These are phyloP conservation scores for Carex cristatella DNA, from an alignment of 176 grass and related monocot species.

Conservation along the genomic window DNA sequence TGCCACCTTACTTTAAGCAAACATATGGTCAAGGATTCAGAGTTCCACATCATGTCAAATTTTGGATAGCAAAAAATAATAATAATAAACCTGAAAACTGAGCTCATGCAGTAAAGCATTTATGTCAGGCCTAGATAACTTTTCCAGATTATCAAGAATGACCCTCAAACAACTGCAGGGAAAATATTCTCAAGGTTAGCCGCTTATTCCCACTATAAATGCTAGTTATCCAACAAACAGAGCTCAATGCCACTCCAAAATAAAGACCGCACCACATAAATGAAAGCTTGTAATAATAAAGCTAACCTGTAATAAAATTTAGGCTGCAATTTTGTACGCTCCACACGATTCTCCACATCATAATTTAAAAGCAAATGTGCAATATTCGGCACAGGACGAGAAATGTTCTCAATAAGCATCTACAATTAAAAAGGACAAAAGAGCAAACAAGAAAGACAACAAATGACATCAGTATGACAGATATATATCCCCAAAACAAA, in stretches of 20 bases:
- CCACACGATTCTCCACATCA: conserved; percentile 71
- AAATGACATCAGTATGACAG: neutral
- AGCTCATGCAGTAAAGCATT: conserved; percentile 83
- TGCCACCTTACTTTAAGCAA: neutral
- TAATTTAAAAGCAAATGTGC: conserved; percentile 88
- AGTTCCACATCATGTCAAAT: neutral
- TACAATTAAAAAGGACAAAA: conserved; percentile 27
- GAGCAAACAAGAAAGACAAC: neutral
- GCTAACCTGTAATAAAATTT: conserved; percentile 89
- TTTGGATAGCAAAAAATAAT: neutral
- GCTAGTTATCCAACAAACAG: conserved; percentile 8
- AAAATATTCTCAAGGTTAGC: conserved; percentile 29
- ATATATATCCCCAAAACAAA: neutral
- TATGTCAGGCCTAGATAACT: conserved; percentile 64
- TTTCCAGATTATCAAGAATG: conserved; percentile 94
- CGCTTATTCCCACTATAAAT: conserved; percentile 20
- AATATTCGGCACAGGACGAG: conserved; percentile 72
- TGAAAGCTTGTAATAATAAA: neutral
- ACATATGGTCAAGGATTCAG: neutral
- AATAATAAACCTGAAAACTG: conserved; percentile 77
- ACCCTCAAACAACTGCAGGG: conserved; percentile 85
- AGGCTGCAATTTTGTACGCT: conserved; percentile 68
- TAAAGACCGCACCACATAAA: neutral
- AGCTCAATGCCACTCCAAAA: neutral
- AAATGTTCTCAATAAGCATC: conserved; percentile 94